Base-by-base conservation (phyloP, 805 yeast species). In the Yarrowia osloensis region DNA sequence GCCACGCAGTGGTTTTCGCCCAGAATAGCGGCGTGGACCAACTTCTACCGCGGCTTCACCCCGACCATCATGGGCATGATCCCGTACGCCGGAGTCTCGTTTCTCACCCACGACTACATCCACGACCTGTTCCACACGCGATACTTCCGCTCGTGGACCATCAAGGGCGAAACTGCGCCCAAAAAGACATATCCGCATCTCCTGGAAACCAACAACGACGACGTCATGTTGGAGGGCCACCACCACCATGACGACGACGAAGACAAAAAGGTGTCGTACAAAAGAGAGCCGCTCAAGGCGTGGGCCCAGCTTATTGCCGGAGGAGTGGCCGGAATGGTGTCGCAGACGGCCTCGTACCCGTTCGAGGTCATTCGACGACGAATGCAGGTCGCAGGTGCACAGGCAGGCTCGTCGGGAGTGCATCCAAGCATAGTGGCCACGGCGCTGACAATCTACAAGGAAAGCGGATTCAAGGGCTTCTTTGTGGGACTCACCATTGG, bases 81-180 rank as follows among this genome's bases (percentile, higher is more conserved):
- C 24, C 99, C 99, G 0, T 95, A 95, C 75, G 99, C 99, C 0
- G 99, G 99, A 12, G 98, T 94, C 3, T 90, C 97, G 3, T 95
- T 95, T 74, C 90, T 92, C 78, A 90, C 97, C 4, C 98, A 95
- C 77, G 99, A 95, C 78, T 76, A 87, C 67, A 81, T 93, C 68
- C 98, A 94, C 77, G 99, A 95, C 77, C 73, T 93, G 1, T 85
- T 95, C 74, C 81, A 97, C 69, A 81, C 88, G n/a, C 80, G 81
- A 13, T 66, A 74, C 13, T 76, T 93, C 6, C 80, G 87, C 1
- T 77, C 79, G 15, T 84, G 85, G 44, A 76, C 81, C 4, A 80
- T 79, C 28, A 67, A 68, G 49, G 68, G 65, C 24, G 66, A 55
- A 19, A 52, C 67, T 26, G 42, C 42, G 2, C 35, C 28, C 29